Evolutionary conservation across 441 rosid species (phyloP), one percentile per base, ranked within the genome.

Genomic region (Gossypium aridum): DNA sequence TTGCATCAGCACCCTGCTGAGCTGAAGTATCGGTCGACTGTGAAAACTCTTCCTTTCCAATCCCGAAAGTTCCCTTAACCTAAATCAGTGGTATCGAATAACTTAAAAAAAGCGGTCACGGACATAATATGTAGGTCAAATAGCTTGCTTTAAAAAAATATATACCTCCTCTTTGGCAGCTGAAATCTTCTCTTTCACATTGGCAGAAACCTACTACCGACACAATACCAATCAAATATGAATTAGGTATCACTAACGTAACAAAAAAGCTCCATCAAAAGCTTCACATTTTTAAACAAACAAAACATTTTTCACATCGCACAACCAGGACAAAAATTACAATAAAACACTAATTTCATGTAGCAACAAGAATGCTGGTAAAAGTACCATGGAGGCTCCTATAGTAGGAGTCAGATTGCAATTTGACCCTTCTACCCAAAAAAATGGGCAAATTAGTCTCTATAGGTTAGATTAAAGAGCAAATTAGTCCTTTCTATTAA

Each of bases 81-180:
- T 93, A 79, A 74, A 78, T 0, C 55, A 51, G 80, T 13, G 67
- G n/a, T 17, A 66, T 20, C 9, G 22, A 39, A 64, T 16, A 55
- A 22, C 61, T 16, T 66, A 57, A 12, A 20, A 63, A 17, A 63
- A 66, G 28, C 31, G 60, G 23, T 2, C 68, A 64, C 20, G 71
- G 20, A 43, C 51, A 54, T 71, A 23, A 67, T 17, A 51, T 64
- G 63, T 70, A 74, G 1, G 63, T 25, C 26, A 64, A 62, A 54
- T 59, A 77, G 17, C 59, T 60, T 43, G 34, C 51, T 14, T 20
- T 9, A 19, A 20, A 57, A 57, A 54, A 13, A 76, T 73, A 72
- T 79, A 82, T 20, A 93, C 97, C 98, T 96, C 99, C 76, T 93
- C 97, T 66, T 88, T 84, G 69, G 90, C 94, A 78, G 96, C 89